Evolutionary conservation across 257 asterid genomes (phyloP), one percentile per base, ranked within the genome.

Genomic region (Leonotis leonurus): DNA sequence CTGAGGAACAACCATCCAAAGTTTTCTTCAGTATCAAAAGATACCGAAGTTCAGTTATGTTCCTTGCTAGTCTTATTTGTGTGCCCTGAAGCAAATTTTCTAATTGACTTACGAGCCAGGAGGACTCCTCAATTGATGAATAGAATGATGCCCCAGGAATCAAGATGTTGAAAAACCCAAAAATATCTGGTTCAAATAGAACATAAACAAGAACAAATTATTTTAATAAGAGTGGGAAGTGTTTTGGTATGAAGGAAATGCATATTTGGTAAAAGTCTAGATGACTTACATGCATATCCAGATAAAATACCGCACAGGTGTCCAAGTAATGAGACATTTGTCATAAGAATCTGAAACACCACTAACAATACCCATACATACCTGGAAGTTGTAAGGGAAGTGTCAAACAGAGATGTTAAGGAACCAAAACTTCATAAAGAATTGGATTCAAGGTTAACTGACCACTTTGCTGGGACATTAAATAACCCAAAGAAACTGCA

Each of bases 401-500:
- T 50, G 50, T 40, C 24, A 56, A 6, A 44, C 30, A 50, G 29
- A 40, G 20, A 49, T 40, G 55, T 48, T 25, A 57, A 35, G 56
- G 46, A 49, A 62, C 44, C 3, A 49, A 69, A 25, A 64, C 13
- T 26, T 44, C 39, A 61, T 37, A 21, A 58, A 60, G 46, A 21
- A 26, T 41, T 44, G 55, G 25, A 54, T 16, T 62, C 45, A 26
- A 50, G 37, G 56, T 69, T 20, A 41, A 74, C 80, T 75, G 67
- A 93, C 92, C 84, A 93, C 80, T 87, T 79, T 29, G 99, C 94
- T 43, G 99, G 97, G 75, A 93, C 96, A 61, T 87, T 85, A 68
- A 93, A 89, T 45, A 93, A 94, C 53, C 99, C 99, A 79, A 93
- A 87, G 69, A 93, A 82, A 71, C 96, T 93, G 96, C 85, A 78